phyloP scores from a whole-genome alignment of 192 early-diverging fungal species.

The Entomortierella parvispora region DNA sequence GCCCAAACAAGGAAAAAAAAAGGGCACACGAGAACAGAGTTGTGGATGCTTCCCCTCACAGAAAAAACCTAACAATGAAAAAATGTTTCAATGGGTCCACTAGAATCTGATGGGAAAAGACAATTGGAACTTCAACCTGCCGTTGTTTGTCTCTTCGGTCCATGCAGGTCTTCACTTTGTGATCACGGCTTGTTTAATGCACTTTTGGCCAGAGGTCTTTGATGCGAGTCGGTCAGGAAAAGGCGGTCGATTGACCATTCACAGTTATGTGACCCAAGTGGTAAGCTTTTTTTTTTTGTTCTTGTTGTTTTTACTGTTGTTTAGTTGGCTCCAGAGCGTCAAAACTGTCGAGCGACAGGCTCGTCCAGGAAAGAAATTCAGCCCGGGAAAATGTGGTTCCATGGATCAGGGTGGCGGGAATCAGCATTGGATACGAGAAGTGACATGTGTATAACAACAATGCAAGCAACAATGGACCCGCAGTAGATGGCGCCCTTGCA shows the following conservation, averaged over 20 bases:
- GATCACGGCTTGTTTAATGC: slow-evolving; percentile 66
- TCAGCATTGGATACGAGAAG: too few relatives aligned
- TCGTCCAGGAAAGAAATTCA: too few relatives aligned
- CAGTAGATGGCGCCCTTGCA: too few relatives aligned
- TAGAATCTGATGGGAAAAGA: slow-evolving; percentile 78
- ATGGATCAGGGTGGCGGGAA: too few relatives aligned
- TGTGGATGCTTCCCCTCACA: neutral
- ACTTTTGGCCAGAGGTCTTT: slow-evolving; percentile 44
- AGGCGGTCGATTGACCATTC: slow-evolving; percentile 37
- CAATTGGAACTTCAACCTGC: slow-evolving; percentile 78
- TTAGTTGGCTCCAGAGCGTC: neutral
- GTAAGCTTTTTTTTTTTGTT: slow-evolving; percentile 14
- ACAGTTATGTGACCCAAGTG: slow-evolving; percentile 55
- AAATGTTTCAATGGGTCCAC: too few relatives aligned
- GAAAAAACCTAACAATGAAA: neutral
- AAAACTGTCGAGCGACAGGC: too few relatives aligned
- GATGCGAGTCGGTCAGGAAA: slow-evolving; percentile 49
- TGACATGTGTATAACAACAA: too few relatives aligned
- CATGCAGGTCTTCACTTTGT: slow-evolving; percentile 79
- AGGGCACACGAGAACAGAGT: neutral
- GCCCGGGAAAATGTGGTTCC: too few relatives aligned
- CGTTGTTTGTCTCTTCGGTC: slow-evolving; percentile 80
- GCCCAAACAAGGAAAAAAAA: neutral
- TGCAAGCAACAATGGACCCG: too few relatives aligned
- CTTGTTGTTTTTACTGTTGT: neutral